These are phyloP conservation scores for Fraxinus americana DNA, from an alignment of 257 asterid species.

Conservation along the genomic window DNA sequence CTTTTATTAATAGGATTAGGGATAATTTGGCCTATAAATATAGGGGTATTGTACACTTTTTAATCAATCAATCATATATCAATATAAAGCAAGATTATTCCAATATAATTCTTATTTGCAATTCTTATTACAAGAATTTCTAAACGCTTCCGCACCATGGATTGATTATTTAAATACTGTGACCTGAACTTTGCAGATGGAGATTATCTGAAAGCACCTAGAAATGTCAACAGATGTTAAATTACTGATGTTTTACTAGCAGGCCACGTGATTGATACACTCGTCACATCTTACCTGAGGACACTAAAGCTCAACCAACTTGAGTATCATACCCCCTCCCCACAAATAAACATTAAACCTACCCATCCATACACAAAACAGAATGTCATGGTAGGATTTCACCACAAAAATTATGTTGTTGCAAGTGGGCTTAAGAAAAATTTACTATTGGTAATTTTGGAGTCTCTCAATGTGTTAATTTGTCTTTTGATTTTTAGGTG, in stretches of 20 bases:
- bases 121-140: too few relatives aligned
- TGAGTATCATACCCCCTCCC: not conserved
- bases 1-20: too few relatives aligned
- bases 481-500: slow-evolving; percentile 19
- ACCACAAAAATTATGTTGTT: slow-evolving; percentile 15
- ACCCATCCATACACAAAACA: not conserved
- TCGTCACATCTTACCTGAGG: slow-evolving; percentile 20
- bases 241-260: slow-evolving; percentile 20
- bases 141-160: too few relatives aligned
- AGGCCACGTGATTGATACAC: not conserved
- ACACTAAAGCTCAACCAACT: slow-evolving; percentile 18
- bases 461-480: slow-evolving; percentile 15
- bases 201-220: not conserved
- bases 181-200: slow-evolving; percentile 15
- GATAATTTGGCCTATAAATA: too few relatives aligned
- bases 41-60: too few relatives aligned
- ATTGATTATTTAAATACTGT: slow-evolving; percentile 12
- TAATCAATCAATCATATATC: too few relatives aligned
- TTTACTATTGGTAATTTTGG: slow-evolving; percentile 4
- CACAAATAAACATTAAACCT: not conserved
- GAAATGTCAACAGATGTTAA: slow-evolving; percentile 1
- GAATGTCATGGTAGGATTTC: slow-evolving; percentile 19
- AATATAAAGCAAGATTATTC: too few relatives aligned
- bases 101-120: too few relatives aligned
- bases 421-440: slow-evolving; percentile 11